These are phyloP conservation scores for Evernia prunastri DNA, from an alignment of 495 filamentous ascomycete genomes.

Conservation along the genomic window DNA sequence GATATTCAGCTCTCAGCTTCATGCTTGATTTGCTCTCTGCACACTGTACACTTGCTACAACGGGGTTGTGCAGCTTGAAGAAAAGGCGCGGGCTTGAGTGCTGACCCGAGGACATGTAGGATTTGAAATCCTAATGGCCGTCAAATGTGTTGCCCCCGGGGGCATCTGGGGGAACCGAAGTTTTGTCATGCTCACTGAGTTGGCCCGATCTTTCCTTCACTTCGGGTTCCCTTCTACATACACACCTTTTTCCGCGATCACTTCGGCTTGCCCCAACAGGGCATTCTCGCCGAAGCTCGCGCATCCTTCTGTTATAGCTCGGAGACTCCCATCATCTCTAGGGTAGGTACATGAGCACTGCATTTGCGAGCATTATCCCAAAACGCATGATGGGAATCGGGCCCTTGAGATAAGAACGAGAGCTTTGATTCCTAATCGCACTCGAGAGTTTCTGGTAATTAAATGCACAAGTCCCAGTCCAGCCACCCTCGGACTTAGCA, in stretches of 20 bases:
- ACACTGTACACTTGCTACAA: background rate
- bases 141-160: background rate
- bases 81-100: background rate
- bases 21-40: background rate
- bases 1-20: background rate
- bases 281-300: background rate
- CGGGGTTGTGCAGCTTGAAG: background rate
- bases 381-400: background rate
- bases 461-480: background rate
- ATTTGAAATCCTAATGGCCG: background rate
- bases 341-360: background rate
- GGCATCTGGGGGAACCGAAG: background rate
- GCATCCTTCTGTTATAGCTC: slow-evolving; percentile 4
- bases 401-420: background rate
- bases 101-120: background rate
- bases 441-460: background rate
- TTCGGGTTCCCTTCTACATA: background rate
- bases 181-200: slow-evolving; percentile 3
- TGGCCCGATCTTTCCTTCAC: background rate
- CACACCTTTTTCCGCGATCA: background rate
- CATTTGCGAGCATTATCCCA: background rate
- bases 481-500: background rate
- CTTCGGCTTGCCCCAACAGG: background rate
- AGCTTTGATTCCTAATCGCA: slow-evolving; percentile 2
- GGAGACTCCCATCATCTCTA: background rate